A percentile compares a stretch with the other conserved stretches of the same genome.
Evolutionary conservation across 495 filamentous ascomycete genomes (phyloP).

Genomic region (Cercophora scortea): DNA sequence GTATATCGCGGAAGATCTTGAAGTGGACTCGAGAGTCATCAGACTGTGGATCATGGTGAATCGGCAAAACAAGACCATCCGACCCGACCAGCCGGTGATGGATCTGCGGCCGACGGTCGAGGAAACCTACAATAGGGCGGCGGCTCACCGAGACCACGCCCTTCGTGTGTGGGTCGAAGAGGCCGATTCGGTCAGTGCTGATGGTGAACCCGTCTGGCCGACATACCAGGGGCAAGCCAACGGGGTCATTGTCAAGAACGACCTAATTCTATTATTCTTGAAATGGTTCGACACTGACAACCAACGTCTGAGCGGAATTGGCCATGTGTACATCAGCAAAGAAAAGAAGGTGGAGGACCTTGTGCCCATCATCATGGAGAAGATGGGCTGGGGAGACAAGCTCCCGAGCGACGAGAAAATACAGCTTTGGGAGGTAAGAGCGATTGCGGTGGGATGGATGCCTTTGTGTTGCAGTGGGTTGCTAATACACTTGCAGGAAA

Average conservation of each 20-base stretch:
- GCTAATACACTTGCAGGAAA: conserved; percentile 54
- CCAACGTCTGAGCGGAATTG: conserved; percentile 67
- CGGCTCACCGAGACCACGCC: conserved; percentile 55
- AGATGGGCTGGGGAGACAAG: conserved; percentile 79
- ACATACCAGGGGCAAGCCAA: conserved; percentile 40
- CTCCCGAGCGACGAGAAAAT: conserved; percentile 43
- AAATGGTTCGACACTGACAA: conserved; percentile 79
- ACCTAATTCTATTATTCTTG: conserved; percentile 72
- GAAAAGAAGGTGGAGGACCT: conserved; percentile 83
- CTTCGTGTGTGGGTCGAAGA: conserved; percentile 84
- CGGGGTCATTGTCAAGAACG: conserved; percentile 39
- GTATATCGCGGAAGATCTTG: conserved; percentile 60
- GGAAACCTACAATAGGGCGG: conserved; percentile 56
- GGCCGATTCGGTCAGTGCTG: conserved; percentile 50
- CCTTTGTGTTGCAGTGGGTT: not conserved
- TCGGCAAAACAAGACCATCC: conserved; percentile 91
- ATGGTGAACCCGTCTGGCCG: conserved; percentile 65
- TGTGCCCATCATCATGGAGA: conserved; percentile 66
- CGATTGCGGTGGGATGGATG: not conserved
- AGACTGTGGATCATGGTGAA: conserved; percentile 97
- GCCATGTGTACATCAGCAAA: conserved; percentile 78
- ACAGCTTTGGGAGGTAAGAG: conserved; percentile 63
- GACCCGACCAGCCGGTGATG: conserved; percentile 78
- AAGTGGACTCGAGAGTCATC: conserved; percentile 53
- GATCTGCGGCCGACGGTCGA: conserved; percentile 76